A percentile compares a stretch with the other conserved stretches of the same genome.
These are phyloP conservation scores for Penicillium alfredii DNA, from an alignment of 495 filamentous ascomycete genomes.

Conservation along the genomic window DNA sequence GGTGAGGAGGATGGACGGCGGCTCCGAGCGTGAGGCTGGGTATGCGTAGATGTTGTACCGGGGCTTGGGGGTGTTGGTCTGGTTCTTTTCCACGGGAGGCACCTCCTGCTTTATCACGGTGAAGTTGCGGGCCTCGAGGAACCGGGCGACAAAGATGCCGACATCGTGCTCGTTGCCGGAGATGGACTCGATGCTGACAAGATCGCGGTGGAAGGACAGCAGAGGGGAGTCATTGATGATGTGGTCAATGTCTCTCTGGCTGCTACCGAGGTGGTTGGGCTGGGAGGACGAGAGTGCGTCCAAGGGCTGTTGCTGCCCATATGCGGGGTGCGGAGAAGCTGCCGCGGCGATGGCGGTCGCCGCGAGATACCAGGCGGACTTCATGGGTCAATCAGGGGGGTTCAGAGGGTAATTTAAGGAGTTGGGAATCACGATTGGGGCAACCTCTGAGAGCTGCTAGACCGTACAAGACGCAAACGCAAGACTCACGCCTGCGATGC, in stretches of 20 bases:
- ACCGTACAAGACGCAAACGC: too few species aligned
- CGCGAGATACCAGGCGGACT: constrained; percentile 19
- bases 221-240: constrained; percentile 44
- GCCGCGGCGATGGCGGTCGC: constrained; percentile 16
- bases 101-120: constrained; percentile 59
- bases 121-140: constrained; percentile 59
- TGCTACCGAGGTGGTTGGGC: constrained; percentile 1
- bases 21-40: constrained; percentile 42
- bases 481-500: too few species aligned
- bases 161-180: constrained; percentile 65
- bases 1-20: constrained; percentile 63
- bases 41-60: constrained; percentile 80
- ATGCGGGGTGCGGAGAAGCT: constrained; percentile 35
- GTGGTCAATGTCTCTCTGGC: neutral
- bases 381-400: too few species aligned
- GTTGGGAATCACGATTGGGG: neutral
- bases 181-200: constrained; percentile 72
- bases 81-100: constrained; percentile 15
- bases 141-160: constrained; percentile 60
- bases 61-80: constrained; percentile 13
- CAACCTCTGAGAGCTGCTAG: neutral
- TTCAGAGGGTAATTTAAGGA: neutral
- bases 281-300: constrained; percentile 3
- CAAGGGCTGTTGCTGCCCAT: constrained; percentile 15
- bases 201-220: constrained; percentile 69